Conservation (phyloP, 306 rosid genomes). For the Hippophae rhamnoides region DNA sequence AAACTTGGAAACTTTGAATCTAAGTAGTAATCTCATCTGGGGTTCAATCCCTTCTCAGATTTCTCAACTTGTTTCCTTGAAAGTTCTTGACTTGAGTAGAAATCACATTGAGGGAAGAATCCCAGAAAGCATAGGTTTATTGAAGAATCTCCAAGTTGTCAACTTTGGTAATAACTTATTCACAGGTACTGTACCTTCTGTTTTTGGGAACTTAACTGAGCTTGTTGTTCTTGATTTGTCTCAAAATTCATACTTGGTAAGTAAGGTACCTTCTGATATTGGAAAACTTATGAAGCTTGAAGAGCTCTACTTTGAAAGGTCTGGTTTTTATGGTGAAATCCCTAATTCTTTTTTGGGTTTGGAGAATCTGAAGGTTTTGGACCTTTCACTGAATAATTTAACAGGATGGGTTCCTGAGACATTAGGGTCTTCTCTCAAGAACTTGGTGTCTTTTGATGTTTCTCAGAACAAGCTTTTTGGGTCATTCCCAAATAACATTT, state of each 20-base stretch:
- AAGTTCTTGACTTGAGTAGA: slow-evolving; percentile 67
- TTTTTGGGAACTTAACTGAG: slow-evolving; percentile 55
- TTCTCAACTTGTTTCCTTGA: slow-evolving; percentile 52
- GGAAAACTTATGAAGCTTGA: slow-evolving; percentile 61
- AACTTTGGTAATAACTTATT: slow-evolving; percentile 63
- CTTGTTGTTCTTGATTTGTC: slow-evolving; percentile 81
- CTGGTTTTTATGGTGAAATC: slow-evolving; percentile 76
- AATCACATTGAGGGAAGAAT: slow-evolving; percentile 70
- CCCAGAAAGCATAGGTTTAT: slow-evolving; percentile 53
- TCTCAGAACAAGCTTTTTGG: slow-evolving; percentile 74
- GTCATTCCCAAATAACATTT: slow-evolving; percentile 62
- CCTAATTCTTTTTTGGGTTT: slow-evolving; percentile 59
- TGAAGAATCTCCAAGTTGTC: slow-evolving; percentile 55
- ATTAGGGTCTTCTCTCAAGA: slow-evolving; percentile 57
- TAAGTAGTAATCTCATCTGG: slow-evolving; percentile 82
- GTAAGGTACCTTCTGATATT: slow-evolving; percentile 68
- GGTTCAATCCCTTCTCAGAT: slow-evolving; percentile 90
- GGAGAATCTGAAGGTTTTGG: slow-evolving; percentile 48
- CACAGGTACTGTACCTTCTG: slow-evolving; percentile 59
- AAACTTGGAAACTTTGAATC: slow-evolving; percentile 66
- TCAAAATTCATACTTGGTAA: slow-evolving; percentile 57
- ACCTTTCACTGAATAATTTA: slow-evolving; percentile 77
- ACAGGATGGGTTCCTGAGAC: slow-evolving; percentile 53
- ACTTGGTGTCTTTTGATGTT: slow-evolving; percentile 74
- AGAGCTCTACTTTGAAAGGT: slow-evolving; percentile 56